Evolutionary conservation across 2,329 filamentous ascomycete genomes (phyloP).

Genomic region (Colletotrichum paranaense): DNA sequence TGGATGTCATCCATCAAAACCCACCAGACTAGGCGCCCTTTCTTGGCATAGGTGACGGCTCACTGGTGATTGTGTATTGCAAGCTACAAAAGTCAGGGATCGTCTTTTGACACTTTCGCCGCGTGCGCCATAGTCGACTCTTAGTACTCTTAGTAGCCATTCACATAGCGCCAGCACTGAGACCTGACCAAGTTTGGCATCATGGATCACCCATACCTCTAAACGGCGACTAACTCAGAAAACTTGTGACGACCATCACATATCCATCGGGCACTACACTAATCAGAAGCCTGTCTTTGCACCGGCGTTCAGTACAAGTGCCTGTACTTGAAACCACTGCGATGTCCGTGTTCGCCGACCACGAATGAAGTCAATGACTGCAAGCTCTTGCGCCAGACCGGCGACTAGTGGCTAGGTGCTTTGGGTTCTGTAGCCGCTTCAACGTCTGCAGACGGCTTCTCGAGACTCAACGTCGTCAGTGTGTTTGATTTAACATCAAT

Average conservation of each 20-base stretch:
- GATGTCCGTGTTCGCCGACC: conserved; percentile 12
- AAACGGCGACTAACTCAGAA: neutral
- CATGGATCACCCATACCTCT: conserved; percentile 23
- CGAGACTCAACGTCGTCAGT: neutral
- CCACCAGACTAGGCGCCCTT: neutral
- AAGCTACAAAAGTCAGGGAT: conserved; percentile 12
- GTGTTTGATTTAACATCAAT: neutral
- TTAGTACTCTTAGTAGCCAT: conserved; percentile 16
- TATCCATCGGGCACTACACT: neutral
- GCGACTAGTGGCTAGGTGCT: neutral
- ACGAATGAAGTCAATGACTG: neutral
- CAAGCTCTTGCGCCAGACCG: neutral
- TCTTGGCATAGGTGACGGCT: conserved; percentile 14
- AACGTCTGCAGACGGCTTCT: neutral
- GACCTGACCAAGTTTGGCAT: neutral
- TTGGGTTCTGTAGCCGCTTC: neutral
- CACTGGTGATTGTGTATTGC: neutral
- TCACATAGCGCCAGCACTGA: conserved; percentile 14
- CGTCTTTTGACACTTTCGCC: conserved; percentile 5
- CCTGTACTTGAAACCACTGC: conserved; percentile 2
- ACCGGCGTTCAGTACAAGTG: neutral
- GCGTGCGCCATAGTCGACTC: conserved; percentile 13
- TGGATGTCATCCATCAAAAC: neutral
- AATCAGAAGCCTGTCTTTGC: neutral
- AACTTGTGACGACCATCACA: neutral